Evolutionary conservation across 345 rosid genomes (phyloP), one percentile per base, ranked within the genome.

Genomic region (Brassica incana): DNA sequence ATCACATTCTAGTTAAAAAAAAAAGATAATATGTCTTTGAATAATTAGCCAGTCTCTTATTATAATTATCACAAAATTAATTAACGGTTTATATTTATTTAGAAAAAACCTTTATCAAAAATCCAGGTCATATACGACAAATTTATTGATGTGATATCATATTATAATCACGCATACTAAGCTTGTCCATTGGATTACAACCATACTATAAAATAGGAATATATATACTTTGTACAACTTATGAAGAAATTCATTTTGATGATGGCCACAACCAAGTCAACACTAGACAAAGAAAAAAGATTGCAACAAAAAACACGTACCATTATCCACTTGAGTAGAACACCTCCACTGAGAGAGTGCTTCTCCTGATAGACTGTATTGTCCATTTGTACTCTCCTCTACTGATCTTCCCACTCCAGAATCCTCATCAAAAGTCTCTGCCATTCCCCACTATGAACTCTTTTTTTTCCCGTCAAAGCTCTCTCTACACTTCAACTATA

Each of bases 321-420:
- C 98, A 78, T 90, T 93, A 73, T 91, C 98, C 79, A 90, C 88
- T 86, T 88, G 99, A 86, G 82, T 93, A 69, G 95, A 89, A 35
- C 93, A 93, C 65, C 97, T 90, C 95, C 98, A 91, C 83, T 93
- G 91, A 1, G 89, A 90, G 85, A 91, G 75, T 38, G 92, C 90
- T 85, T 93, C 54, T 12, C 90, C 91, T 62, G 91, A 82, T 72
- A 86, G 91, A 80, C 92, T 90, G 33, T 79, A 85, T 77, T 83
- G 88, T 79, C 87, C 86, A 64, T 88, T 93, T 2, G 87, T 82
- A 80, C 77, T 83, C 77, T 88, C 93, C 83, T 87, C 97, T 30
- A 75, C 77, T 77, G 96, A 85, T 88, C 90, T 81, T 83, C 88
- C 97, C 71, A 77, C 93, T 78, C 94, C 91, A 73, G 93, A 81